These are phyloP conservation scores for Linum usitatissimum DNA, from an alignment of 345 rosid species.

Conservation along the genomic window DNA sequence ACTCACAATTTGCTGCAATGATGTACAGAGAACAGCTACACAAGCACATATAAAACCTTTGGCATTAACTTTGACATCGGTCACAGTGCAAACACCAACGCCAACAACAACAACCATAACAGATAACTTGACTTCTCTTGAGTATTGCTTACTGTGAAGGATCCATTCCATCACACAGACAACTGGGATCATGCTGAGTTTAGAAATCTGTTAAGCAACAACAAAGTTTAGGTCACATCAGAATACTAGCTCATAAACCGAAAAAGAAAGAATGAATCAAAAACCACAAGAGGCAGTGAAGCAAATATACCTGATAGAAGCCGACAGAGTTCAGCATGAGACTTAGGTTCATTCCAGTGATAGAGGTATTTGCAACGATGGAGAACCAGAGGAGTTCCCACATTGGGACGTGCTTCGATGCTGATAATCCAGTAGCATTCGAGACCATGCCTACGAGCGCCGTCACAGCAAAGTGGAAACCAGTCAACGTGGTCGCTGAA, in stretches of 20 bases:
- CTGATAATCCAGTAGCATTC: conserved; percentile 73
- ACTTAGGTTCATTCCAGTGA: conserved; percentile 83
- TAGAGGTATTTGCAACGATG: conserved; percentile 67
- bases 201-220: conserved; percentile 49
- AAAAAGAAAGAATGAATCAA: background rate
- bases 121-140: conserved; percentile 60
- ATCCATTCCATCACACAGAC: conserved; percentile 95
- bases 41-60: conserved; percentile 87
- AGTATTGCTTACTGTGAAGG: conserved; percentile 69
- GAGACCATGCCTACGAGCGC: conserved; percentile 80
- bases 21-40: conserved; percentile 72
- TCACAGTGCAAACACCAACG: conserved; percentile 87
- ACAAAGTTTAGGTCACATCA: background rate
- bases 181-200: conserved; percentile 93
- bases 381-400: conserved; percentile 99
- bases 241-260: background rate
- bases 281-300: background rate
- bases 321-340: conserved; percentile 96
- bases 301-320: conserved; percentile 55
- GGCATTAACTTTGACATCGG: conserved; percentile 89
- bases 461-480: conserved; percentile 82
- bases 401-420: conserved; percentile 65
- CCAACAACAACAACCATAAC: conserved; percentile 84
- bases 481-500: conserved; percentile 80
- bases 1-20: conserved; percentile 94